Base-by-base conservation (phyloP, 1,284 basidiomycete species). In the Crepidotus sp. region DNA sequence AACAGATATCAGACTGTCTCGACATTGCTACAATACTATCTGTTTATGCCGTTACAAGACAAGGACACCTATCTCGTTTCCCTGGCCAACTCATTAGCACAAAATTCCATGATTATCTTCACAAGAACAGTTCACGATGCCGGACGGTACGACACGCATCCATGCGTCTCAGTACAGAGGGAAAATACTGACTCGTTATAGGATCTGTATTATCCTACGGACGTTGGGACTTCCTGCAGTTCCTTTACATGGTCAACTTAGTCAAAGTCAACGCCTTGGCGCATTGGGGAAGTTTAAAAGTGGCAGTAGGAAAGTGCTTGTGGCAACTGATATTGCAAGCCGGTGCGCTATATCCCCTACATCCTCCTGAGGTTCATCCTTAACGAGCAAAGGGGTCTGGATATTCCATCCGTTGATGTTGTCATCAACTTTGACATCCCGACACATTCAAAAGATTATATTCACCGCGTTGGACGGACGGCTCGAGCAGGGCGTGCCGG, bases 361-460 rank as follows among this genome's bases (percentile, higher is more conserved):
- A 36, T 44, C 22, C 6, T 13, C 27, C 11, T 18, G 18, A 14
- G 37, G 31, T 30, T 41, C 27, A 6, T 18, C 11, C 22, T 35
- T 24, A 15, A 40, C n/a, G 32, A 14, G 15, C 42, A 22, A 51
- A 87, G 90, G 56, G 96, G 96, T 61, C 72, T 98, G 24, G 96
- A 98, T 66, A 97, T 98, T 48, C 94, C 95, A 4, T 80, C 87
- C 13, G 96, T 98, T 19, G 96, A 99, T 60, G 70, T 94, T 30
- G 95, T 99, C 41, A 90, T 99, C 66, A 98, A 99, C 66, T 99
- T 91, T 62, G 95, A 98, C 63, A 88, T 98, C 51, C 96, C 96
- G 1, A 91, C 92, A 5, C 91, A 98, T 63, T 98, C 94, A 21
- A 98, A 98, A 69, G 96, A 98, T 64, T 99, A 98, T 63, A 97